Conservation (phyloP, 805 yeast species). For the Hyphopichia homilentoma region DNA sequence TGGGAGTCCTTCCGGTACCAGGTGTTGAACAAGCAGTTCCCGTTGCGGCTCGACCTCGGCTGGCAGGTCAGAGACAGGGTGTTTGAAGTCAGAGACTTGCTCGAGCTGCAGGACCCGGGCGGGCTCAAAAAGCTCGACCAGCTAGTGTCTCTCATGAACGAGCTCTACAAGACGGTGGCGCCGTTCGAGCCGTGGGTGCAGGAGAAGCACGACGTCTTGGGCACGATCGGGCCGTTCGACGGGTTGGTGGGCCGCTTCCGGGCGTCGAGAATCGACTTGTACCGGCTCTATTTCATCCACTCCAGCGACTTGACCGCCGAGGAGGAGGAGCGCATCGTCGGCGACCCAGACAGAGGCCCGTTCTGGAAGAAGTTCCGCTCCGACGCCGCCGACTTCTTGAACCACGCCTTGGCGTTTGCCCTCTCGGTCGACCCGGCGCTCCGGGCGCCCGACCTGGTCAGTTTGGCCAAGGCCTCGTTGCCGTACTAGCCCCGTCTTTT, state of each 20-base stretch:
- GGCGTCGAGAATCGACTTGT: background rate
- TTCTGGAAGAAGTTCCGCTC: conserved; percentile 2
- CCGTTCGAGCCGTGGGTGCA: background rate
- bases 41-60: background rate
- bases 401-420: background rate
- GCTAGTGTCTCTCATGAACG: background rate
- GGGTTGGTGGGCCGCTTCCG: background rate
- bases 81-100: background rate
- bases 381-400: background rate
- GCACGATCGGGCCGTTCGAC: background rate
- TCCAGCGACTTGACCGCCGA: conserved; percentile 2
- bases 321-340: conserved; percentile 1
- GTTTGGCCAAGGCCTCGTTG: no score
- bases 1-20: background rate
- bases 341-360: background rate
- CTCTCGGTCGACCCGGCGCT: background rate
- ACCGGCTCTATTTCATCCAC: background rate
- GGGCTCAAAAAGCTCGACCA: background rate
- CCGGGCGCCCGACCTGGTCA: no score
- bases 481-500: no score
- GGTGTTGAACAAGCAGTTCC: background rate
- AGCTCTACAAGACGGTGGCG: background rate
- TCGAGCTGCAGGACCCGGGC: background rate
- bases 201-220: background rate
- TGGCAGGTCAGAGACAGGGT: background rate